These are phyloP conservation scores for Coemansia erecta DNA, from an alignment of 192 early-diverging fungal genomes.

Conservation along the genomic window DNA sequence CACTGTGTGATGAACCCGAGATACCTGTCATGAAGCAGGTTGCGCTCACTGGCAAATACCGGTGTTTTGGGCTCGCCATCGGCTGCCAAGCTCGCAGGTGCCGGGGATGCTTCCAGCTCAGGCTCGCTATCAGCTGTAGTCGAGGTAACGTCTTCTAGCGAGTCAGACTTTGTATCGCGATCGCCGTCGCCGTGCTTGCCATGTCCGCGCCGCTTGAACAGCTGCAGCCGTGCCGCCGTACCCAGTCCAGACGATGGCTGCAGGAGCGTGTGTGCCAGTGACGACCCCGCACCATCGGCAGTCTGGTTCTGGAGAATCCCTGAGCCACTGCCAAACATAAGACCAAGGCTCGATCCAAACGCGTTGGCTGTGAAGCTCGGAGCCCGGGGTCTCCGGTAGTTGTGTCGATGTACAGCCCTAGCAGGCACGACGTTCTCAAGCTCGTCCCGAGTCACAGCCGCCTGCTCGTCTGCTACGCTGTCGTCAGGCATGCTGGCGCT, in stretches of 20 bases:
- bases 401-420: slow-evolving; percentile 18
- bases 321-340: slow-evolving; percentile 34
- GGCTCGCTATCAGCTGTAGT: background rate
- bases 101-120: slow-evolving; percentile 4
- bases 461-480: background rate
- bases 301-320: background rate
- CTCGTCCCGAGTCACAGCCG: background rate
- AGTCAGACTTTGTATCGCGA: background rate
- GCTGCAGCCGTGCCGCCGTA: slow-evolving; percentile 21
- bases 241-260: slow-evolving; percentile 13
- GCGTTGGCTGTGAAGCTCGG: slow-evolving; percentile 15
- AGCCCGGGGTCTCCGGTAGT: slow-evolving; percentile 16
- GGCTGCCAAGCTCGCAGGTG: background rate
- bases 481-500: background rate
- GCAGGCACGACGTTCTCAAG: background rate
- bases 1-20: slow-evolving; percentile 24
- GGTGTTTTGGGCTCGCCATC: background rate
- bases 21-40: slow-evolving; percentile 18
- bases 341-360: slow-evolving; percentile 34
- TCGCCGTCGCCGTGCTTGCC: background rate
- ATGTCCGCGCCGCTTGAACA: slow-evolving; percentile 32
- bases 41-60: background rate
- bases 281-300: background rate
- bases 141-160: background rate
- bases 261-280: slow-evolving; percentile 4